Evolutionary conservation across 1,284 basidiomycete genomes (phyloP).

Genomic region (Ustilago trichophora): DNA sequence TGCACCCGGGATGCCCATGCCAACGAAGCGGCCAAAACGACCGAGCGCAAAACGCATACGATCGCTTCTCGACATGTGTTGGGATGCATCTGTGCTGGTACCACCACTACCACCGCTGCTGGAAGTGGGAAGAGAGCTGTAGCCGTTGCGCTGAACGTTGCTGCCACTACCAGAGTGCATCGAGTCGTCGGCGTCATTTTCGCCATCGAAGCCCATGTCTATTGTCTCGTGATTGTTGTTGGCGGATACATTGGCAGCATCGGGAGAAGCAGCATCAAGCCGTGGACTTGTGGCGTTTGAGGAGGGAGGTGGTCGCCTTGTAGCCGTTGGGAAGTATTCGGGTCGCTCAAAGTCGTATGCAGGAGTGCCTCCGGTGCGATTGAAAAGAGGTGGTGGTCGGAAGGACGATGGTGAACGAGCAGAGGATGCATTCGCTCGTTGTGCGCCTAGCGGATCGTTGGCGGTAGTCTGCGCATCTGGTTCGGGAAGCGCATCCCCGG

Average conservation of each 20-base stretch:
- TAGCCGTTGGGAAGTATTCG: conserved; percentile 49
- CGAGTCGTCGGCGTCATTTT: conserved; percentile 24
- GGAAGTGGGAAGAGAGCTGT: conserved; percentile 32
- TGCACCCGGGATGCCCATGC: conserved; percentile 64
- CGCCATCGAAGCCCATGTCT: conserved; percentile 27
- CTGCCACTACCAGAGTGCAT: conserved; percentile 11
- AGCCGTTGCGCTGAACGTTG: conserved; percentile 18
- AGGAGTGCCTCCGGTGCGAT: conserved; percentile 6
- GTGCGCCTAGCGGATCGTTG: conserved; percentile 42
- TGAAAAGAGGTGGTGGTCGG: conserved; percentile 6
- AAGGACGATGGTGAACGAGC: background rate
- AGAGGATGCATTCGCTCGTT: conserved; percentile 21
- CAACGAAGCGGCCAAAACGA: conserved; percentile 60
- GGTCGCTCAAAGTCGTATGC: conserved; percentile 59
- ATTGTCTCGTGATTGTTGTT: conserved; percentile 23
- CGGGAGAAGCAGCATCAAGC: conserved; percentile 1
- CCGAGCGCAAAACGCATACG: conserved; percentile 52
- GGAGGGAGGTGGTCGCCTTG: conserved; percentile 20
- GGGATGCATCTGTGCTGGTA: conserved; percentile 13
- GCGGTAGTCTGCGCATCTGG: conserved; percentile 2
- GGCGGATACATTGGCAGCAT: background rate
- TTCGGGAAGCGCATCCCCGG: conserved; percentile 48
- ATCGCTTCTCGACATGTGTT: conserved; percentile 33
- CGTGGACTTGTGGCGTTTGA: conserved; percentile 26
- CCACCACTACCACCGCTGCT: conserved; percentile 1